Base-by-base conservation (phyloP, 2,329 filamentous ascomycete species). In the Neofusicoccum ribis region DNA sequence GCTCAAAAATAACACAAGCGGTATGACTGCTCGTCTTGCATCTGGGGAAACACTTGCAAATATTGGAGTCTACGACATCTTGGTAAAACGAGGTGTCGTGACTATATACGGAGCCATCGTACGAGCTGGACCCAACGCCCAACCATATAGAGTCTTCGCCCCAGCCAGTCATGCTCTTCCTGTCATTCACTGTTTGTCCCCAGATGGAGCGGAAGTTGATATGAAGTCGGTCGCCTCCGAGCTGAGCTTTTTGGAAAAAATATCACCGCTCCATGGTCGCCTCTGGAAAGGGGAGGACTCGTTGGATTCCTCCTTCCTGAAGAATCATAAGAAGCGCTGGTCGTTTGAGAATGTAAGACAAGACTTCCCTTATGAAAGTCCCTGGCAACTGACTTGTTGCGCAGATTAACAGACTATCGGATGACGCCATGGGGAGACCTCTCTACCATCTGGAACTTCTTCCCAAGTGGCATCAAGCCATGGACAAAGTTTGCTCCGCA, bases 111-210 rank as follows among this genome's bases (percentile, higher is more conserved):
- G 91, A 15, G 87, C 90, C 6, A 85, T 82, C 6, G 73, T 94
- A 3, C 79, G 80, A 11, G 73, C 83, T 1, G 80, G 82, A 0
- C 52, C 65, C 8, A 37, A 64, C 14, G 77, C 82, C 31, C 74
- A 70, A 0, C 72, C 79, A 5, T 79, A 84, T 68, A 88, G 85
- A 80, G 81, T 91, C 15, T 87, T 86, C 73, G 89, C 90, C 15
- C 86, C 90, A 1, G 84, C 85, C 47, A 91, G 88, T 43, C 87
- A 92, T 72, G 87, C 91, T 0, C 76, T 94, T 1, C 90, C 89
- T 0, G 85, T 89, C 0, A 81, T 94, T 39, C 43, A 61, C 27
- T 65, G 63, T 12, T 31, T 65, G n/a, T 65, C 63, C 2, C 63
- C 63, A 37, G 73, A 74, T 31, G 77, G 73, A 14, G 73, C 91